A percentile compares a stretch with the other conserved stretches of the same genome.
Conservation (phyloP, 1,139 yeast species). For the Suhomyces panamericanus region DNA sequence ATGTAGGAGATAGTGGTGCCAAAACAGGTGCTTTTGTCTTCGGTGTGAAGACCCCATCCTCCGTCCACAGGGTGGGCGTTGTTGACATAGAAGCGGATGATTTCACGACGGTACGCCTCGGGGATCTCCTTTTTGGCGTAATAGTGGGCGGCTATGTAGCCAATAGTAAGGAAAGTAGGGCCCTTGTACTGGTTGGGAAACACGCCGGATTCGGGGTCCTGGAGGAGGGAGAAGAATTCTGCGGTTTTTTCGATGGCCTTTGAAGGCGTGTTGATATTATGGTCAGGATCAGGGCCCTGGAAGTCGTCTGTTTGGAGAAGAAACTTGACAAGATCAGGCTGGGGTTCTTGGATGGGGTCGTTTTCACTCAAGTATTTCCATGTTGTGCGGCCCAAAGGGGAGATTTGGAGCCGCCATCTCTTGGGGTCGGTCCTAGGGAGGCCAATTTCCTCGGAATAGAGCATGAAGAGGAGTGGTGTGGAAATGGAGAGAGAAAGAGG, state of each 20-base stretch:
- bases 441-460: constrained; percentile 63
- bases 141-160: constrained; percentile 76
- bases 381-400: constrained; percentile 70
- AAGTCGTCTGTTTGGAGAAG: constrained; percentile 49
- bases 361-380: constrained; percentile 69
- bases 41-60: constrained; percentile 97
- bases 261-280: constrained; percentile 41
- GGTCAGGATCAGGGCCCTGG: constrained; percentile 39
- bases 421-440: constrained; percentile 66
- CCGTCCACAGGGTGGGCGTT: constrained; percentile 97
- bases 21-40: constrained; percentile 90
- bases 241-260: constrained; percentile 79
- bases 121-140: constrained; percentile 70
- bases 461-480: constrained; percentile 20
- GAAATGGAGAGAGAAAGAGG: background rate
- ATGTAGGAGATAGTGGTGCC: constrained; percentile 92
- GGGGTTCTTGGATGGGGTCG: constrained; percentile 44
- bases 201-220: constrained; percentile 72
- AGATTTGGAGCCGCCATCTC: constrained; percentile 75
- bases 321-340: constrained; percentile 60
- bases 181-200: constrained; percentile 95
- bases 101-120: constrained; percentile 62
- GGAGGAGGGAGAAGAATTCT: constrained; percentile 63
- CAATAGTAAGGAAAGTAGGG: constrained; percentile 95
- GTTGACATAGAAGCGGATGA: constrained; percentile 82